Base-by-base conservation (phyloP, 805 yeast genomes). In the Candida insectorum region DNA sequence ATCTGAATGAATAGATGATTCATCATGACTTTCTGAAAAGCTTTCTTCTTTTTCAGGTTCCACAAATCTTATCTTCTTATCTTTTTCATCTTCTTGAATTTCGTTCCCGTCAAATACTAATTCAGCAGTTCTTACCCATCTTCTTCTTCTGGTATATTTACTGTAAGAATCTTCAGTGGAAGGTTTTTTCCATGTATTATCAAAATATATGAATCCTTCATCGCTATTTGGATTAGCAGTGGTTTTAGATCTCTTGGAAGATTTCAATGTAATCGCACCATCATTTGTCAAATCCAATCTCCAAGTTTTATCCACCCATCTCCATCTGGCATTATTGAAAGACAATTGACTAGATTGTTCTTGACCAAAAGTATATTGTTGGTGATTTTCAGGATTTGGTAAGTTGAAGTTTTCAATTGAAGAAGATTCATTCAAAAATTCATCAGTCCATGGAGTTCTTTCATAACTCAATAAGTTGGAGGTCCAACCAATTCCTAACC, bases 401-500 rank as follows among this genome's bases (percentile, higher is more conserved):
- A 91, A 65, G 54, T 79, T 77, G 59, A 91, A 91, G 13, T 71
- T 61, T 5, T 83, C 93, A 13, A 89, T 81, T 6, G 88, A 69
- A 5, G 83, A 77, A 1, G 86, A 75, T 54, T 88, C 96, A 57
- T 89, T 91, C 42, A 88, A 66, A 52, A 88, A 89, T 56, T 89
- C 97, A 55, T 91, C 98, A 0, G 97, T 89, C 97, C 97, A 91
- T 3, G 97, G 82, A 0, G 95, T 81, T 53, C 98, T 75, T 61
- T 91, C 98, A 54, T 91, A 91, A 31, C 94, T 81, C 41, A 93
- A 70, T 54, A 93, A 69, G 52, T 88, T 88, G 11, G 94, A 71
- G 0, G 97, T 91, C 98, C 98, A 91, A 9, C 98, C 98, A 48
- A 91, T 85, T 10, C 97, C 97, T 24, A 91, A 69, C 98, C 98